Evolutionary conservation across 345 rosid genomes (phyloP), one percentile per base, ranked within the genome.

Genomic region (Turritis glabra): DNA sequence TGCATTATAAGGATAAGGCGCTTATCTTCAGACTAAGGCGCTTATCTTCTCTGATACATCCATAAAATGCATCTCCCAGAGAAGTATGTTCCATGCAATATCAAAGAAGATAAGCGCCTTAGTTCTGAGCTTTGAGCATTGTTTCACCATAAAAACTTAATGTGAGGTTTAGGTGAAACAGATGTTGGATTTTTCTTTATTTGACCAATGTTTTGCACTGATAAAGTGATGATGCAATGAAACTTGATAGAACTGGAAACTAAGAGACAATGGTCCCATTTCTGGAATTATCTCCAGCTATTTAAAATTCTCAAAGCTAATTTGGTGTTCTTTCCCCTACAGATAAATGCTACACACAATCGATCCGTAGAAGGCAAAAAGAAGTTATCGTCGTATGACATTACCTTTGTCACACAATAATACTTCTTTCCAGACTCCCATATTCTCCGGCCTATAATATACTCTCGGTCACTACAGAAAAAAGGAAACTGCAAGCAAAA

Each of bases 401-500:
- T 72, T 86, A 90, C 99, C 97, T 96, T 96, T 57, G 99, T 92
- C 67, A 96, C 88, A 72, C 98, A 92, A 71, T 89, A 92, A 78
- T 82, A 96, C 17, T 82, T 80, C 76, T 79, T 89, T 76, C 90
- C 96, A 48, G 88, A 86, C 64, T 96, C 97, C 99, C 99, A 96
- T 71, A 92, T 90, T 76, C 97, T 88, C 75, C 92, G 79, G 14
- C 90, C 98, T 68, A 96, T 90, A 67, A 90, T 87, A 75, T 96
- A 96, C 72, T 96, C 99, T 64, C 99, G 88, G 71, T 96, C 98
- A 40, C 99, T 89, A 44, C 99, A 96, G 88, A 96, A 92, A 78
- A 96, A 92, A 5, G 99, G 99, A 58, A 92, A 96, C 98, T 96
- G 95, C 84, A 84, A 57, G 80, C 61, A 40, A 64, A 56, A 22